phyloP scores from a whole-genome alignment of 148 eudicot genomes.

The Chenopodium album region DNA sequence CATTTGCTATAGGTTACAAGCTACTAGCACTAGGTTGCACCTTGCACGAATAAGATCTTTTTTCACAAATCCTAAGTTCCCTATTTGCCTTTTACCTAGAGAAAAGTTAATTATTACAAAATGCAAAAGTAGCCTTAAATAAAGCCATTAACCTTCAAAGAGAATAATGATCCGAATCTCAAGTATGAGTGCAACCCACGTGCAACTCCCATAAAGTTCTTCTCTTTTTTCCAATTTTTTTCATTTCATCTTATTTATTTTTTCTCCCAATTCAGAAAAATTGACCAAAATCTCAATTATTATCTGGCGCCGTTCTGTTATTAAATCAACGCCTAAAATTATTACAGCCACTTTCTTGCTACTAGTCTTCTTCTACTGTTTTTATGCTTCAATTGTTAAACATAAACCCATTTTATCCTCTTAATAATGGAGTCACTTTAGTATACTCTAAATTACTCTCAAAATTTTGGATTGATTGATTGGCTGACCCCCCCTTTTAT shows the following conservation, averaged over 20 bases:
- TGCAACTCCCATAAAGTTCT: constrained; percentile 13
- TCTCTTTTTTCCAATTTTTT: neutral
- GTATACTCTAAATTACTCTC: neutral
- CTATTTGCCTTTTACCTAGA: constrained; percentile 3
- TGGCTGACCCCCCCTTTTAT: neutral
- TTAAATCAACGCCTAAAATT: constrained; percentile 27
- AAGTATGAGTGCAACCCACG: constrained; percentile 26
- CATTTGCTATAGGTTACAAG: no score
- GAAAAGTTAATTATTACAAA: constrained; percentile 2
- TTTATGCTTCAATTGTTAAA: neutral
- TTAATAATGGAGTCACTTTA: constrained; percentile 4
- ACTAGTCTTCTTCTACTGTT: neutral
- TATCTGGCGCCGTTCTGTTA: constrained; percentile 35
- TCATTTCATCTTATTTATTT: neutral
- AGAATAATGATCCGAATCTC: constrained; percentile 12
- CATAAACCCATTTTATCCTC: neutral
- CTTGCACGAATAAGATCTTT: neutral
- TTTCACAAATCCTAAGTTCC: neutral
- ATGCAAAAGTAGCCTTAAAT: neutral
- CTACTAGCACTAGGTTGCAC: no score
- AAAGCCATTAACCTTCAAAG: neutral
- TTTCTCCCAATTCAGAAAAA: neutral
- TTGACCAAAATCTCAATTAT: constrained; percentile 22
- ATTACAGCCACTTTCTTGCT: constrained; percentile 27
- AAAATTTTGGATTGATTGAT: neutral